phyloP scores from a whole-genome alignment of 2,329 filamentous ascomycete genomes.

The Teratosphaeriaceae sp. region DNA sequence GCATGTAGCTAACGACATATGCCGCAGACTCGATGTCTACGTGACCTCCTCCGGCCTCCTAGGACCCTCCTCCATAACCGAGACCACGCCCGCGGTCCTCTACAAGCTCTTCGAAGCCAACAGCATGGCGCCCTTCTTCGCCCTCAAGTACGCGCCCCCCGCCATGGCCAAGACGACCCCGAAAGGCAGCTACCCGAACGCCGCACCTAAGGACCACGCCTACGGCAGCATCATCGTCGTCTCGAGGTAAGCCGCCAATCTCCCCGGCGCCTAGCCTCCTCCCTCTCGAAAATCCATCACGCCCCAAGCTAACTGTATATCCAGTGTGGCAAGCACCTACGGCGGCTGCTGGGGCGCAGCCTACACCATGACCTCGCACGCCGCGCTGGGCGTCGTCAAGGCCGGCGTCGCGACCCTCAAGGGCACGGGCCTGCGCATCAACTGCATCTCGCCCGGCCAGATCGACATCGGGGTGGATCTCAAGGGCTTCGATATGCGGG shows the following conservation, averaged over 20 bases:
- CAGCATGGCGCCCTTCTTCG: constrained; percentile 57
- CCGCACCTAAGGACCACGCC: constrained; percentile 52
- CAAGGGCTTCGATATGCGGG: constrained; percentile 44
- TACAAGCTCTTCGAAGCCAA: constrained; percentile 55
- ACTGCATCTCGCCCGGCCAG: constrained; percentile 44
- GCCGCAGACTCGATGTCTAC: constrained; percentile 54
- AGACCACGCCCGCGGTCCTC: constrained; percentile 51
- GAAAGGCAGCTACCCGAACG: constrained; percentile 50
- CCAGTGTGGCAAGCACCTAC: constrained; percentile 49
- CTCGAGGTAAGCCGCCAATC: constrained; percentile 19
- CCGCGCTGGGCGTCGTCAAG: constrained; percentile 54
- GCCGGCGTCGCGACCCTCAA: constrained; percentile 53
- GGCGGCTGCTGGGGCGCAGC: constrained; percentile 54
- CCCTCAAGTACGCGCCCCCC: constrained; percentile 56
- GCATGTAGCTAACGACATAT: too few relatives aligned
- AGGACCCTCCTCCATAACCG: constrained; percentile 50
- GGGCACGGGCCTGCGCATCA: constrained; percentile 53
- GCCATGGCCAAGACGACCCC: constrained; percentile 56
- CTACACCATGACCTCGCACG: constrained; percentile 56
- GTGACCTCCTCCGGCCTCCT: constrained; percentile 53
- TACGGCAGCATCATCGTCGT: constrained; percentile 60
- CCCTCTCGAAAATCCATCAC: not conserved
- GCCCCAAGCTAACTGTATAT: too few relatives aligned
- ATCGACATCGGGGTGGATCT: constrained; percentile 43
- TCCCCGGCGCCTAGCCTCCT: too few relatives aligned